Conservation (phyloP, 164 flowering plant genomes). For the Aristolochia fimbriata region DNA sequence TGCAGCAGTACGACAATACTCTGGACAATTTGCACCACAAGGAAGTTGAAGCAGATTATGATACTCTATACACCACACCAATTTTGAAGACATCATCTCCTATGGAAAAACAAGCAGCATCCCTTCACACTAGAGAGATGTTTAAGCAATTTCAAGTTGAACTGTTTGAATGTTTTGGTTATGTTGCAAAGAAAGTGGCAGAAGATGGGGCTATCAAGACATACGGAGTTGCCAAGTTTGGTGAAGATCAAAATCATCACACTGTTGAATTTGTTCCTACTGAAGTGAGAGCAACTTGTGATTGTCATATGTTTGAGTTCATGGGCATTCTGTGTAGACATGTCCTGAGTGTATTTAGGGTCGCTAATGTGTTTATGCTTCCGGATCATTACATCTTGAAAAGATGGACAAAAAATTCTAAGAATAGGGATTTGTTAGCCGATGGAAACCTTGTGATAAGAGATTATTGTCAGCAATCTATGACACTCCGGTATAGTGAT, state of each 20-base stretch:
- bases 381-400: slow-evolving; percentile 61
- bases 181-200: slow-evolving; percentile 49
- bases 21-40: slow-evolving; percentile 1
- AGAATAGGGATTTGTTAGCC: slow-evolving; percentile 31
- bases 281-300: slow-evolving; percentile 65
- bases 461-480: slow-evolving; percentile 30
- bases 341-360: slow-evolving; percentile 77
- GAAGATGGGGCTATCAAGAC: slow-evolving; percentile 53
- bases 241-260: slow-evolving; percentile 57
- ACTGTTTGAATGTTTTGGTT: slow-evolving; percentile 56
- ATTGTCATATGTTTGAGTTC: slow-evolving; percentile 85
- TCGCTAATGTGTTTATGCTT: slow-evolving; percentile 58
- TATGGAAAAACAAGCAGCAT: slow-evolving; percentile 86
- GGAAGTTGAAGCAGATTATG: slow-evolving; percentile 6
- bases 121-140: slow-evolving; percentile 51
- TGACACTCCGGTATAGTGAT: slow-evolving; percentile 38
- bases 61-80: slow-evolving; percentile 25
- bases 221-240: slow-evolving; percentile 71
- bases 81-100: slow-evolving; percentile 73
- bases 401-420: slow-evolving; percentile 77
- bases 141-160: slow-evolving; percentile 81
- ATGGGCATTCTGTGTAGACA: slow-evolving; percentile 82
- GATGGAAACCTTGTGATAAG: slow-evolving; percentile 36
- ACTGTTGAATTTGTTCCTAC: slow-evolving; percentile 43
- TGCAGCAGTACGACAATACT: slow-evolving; percentile 1